Evolutionary conservation across 129 eudicot genomes (phyloP).

Genomic region (Kitagawia praeruptora): DNA sequence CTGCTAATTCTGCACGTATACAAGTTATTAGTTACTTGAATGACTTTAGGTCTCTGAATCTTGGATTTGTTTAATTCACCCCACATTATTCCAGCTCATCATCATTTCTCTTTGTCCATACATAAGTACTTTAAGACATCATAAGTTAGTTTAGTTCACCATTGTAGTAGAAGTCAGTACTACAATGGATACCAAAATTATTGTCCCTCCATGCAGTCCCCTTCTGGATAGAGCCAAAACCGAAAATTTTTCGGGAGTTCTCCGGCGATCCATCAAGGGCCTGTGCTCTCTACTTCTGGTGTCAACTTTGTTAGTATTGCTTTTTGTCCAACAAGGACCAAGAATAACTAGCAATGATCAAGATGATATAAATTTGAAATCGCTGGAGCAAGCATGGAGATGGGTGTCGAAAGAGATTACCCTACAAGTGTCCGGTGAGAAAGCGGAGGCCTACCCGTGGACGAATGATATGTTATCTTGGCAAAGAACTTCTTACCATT

Average conservation of each 20-base stretch:
- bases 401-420: conserved; percentile 58
- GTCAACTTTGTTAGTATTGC: not conserved
- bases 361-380: not conserved
- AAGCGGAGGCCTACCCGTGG: conserved; percentile 43
- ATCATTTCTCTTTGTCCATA: not conserved
- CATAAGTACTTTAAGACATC: not conserved
- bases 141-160: not conserved
- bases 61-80: not conserved
- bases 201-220: conserved; percentile 1
- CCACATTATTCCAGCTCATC: not conserved
- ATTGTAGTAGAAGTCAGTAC: not conserved
- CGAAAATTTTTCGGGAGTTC: not conserved
- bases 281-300: not conserved
- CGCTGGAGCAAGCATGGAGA: not conserved
- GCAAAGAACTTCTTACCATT: conserved; percentile 83
- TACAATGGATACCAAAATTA: not conserved
- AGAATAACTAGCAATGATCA: not conserved
- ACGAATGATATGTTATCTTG: conserved; percentile 71
- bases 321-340: conserved; percentile 4
- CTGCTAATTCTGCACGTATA: not conserved
- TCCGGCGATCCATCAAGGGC: not conserved
- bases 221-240: not conserved
- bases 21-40: no score
- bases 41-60: not conserved
- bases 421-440: conserved; percentile 15